Evolutionary conservation across 1,139 yeast species (phyloP).

Genomic region (Kazachstania sp.): DNA sequence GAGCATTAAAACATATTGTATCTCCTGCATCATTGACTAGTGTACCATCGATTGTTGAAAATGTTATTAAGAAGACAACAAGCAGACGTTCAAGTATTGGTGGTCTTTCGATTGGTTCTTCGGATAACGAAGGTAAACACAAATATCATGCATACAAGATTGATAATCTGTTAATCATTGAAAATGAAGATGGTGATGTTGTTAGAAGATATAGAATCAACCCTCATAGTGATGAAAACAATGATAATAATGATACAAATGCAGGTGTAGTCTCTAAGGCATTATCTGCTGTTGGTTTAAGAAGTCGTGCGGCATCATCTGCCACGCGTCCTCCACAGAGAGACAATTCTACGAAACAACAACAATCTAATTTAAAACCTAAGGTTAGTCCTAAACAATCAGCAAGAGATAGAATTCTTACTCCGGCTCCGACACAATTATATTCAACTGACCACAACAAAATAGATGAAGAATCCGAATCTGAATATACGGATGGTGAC

Average conservation of each 20-base stretch:
- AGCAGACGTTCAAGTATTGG: not conserved
- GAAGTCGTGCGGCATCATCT: conserved; percentile 13
- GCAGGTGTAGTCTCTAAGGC: conserved; percentile 10
- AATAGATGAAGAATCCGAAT: conserved; percentile 6
- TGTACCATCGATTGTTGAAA: conserved; percentile 4
- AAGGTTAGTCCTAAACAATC: not conserved
- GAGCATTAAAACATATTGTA: conserved; percentile 14
- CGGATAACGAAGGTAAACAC: conserved; percentile 10
- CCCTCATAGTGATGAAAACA: conserved; percentile 35
- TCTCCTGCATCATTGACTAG: conserved; percentile 12
- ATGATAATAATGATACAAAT: conserved; percentile 1
- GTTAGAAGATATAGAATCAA: conserved; percentile 72
- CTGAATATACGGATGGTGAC: conserved; percentile 1
- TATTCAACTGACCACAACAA: conserved; percentile 8
- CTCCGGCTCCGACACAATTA: conserved; percentile 9
- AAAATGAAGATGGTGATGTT: conserved; percentile 87
- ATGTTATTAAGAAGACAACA: not conserved
- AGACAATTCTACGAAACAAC: not conserved
- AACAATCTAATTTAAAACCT: conserved; percentile 14
- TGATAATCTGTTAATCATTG: conserved; percentile 72
- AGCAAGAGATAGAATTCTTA: conserved; percentile 9
- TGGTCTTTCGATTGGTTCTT: not conserved
- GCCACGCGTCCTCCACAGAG: not conserved
- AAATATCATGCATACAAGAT: conserved; percentile 50
- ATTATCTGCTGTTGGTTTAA: conserved; percentile 44